These are phyloP conservation scores for Nemania bipapillata DNA, from an alignment of 2,329 filamentous ascomycete genomes.

Conservation along the genomic window DNA sequence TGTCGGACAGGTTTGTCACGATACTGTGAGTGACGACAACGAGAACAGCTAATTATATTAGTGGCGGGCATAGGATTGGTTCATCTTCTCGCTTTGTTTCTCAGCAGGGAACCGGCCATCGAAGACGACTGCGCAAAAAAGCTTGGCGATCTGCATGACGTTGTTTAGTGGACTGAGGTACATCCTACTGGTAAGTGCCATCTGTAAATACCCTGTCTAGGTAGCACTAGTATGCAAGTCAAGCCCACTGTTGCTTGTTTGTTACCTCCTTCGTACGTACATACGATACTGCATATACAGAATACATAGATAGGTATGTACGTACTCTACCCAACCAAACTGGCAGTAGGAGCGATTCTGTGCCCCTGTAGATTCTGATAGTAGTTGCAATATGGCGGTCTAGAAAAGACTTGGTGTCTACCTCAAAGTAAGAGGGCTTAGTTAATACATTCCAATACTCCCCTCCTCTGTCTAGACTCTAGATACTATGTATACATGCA, in stretches of 20 bases:
- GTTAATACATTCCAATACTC: too few relatives aligned
- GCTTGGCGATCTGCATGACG: slow-evolving; percentile 39
- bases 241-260: not conserved
- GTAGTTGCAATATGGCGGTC: not conserved
- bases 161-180: slow-evolving; percentile 14
- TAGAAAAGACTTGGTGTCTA: too few relatives aligned
- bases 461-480: too few relatives aligned
- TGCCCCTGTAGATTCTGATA: not conserved
- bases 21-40: not conserved
- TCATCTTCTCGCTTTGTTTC: slow-evolving; percentile 5
- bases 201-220: too few relatives aligned
- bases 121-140: slow-evolving; percentile 35
- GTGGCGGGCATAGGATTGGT: not conserved
- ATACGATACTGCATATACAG: not conserved
- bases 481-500: too few relatives aligned
- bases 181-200: not conserved
- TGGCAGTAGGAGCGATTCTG: too few relatives aligned
- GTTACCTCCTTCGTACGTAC: too few relatives aligned
- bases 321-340: too few relatives aligned
- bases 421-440: too few relatives aligned
- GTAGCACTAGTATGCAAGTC: not conserved
- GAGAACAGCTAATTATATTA: slow-evolving; percentile 2
- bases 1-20: not conserved
- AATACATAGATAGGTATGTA: too few relatives aligned
- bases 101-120: slow-evolving; percentile 31